phyloP scores from a whole-genome alignment of 768 basidiomycete species.

The Lactarius sp. region DNA sequence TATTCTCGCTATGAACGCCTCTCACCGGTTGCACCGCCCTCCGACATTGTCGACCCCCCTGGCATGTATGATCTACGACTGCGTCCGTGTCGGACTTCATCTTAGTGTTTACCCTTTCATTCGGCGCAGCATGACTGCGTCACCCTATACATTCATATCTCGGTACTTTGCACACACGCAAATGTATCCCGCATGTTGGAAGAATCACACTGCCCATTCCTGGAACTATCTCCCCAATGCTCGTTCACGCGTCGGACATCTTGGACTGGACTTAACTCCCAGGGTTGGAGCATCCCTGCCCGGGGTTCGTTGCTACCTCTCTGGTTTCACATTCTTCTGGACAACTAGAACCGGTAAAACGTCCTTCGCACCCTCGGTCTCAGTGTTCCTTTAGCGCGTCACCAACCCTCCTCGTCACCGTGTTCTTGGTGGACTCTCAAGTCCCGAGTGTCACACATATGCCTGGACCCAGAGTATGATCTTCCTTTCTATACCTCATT shows the following conservation, averaged over 20 bases:
- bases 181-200: constrained; percentile 11
- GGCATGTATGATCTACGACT: constrained; percentile 13
- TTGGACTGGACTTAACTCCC: constrained; percentile 6
- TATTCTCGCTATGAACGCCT: background rate
- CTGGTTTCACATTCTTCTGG: constrained; percentile 22
- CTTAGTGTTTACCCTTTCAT: background rate
- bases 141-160: constrained; percentile 14
- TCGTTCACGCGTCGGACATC: constrained; percentile 11
- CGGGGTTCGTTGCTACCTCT: constrained; percentile 17
- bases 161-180: constrained; percentile 19
- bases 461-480: constrained; percentile 1
- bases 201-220: constrained; percentile 22
- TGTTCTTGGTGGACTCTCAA: constrained; percentile 6
- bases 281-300: constrained; percentile 17
- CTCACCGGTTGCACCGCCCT: constrained; percentile 9
- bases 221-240: constrained; percentile 12
- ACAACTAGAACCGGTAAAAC: constrained; percentile 20
- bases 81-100: constrained; percentile 13
- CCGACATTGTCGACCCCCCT: constrained; percentile 7
- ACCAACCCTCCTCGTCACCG: constrained; percentile 9
- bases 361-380: constrained; percentile 20
- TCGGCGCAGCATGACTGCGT: constrained; percentile 12
- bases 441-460: constrained; percentile 2
- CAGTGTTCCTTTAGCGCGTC: constrained; percentile 8
- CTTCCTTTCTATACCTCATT: constrained; percentile 5